phyloP scores from a whole-genome alignment of 1,284 basidiomycete species.

The Apiotrichum sp. region DNA sequence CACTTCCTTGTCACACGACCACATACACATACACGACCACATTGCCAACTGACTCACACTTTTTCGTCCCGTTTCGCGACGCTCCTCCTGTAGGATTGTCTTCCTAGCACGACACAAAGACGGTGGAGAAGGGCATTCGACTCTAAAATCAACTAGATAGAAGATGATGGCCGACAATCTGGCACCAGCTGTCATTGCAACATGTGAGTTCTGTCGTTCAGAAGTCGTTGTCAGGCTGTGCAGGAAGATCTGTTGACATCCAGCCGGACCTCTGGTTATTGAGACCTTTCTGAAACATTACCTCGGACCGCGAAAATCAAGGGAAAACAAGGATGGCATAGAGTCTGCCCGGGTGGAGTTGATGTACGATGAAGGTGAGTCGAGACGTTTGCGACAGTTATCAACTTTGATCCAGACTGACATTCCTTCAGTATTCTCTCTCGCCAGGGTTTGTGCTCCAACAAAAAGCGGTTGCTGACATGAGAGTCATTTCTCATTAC shows the following conservation, averaged over 20 bases:
- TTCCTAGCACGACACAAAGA: too few species aligned
- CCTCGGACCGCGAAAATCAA: conserved; percentile 56
- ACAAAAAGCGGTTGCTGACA: not conserved
- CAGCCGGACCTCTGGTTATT: conserved; percentile 62
- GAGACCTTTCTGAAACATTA: conserved; percentile 78
- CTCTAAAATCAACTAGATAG: too few species aligned
- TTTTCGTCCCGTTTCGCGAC: too few species aligned
- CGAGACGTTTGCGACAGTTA: not conserved
- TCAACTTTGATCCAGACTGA: conserved; percentile 9
- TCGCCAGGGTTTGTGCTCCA: conserved; percentile 60
- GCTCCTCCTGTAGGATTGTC: too few species aligned
- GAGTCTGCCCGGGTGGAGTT: conserved; percentile 66
- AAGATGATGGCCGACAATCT: conserved; percentile 34
- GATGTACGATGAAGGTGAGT: conserved; percentile 63
- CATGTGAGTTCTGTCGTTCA: conserved; percentile 17
- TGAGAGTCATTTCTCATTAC: conserved; percentile 58
- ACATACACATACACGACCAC: too few species aligned
- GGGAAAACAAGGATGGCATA: conserved; percentile 32
- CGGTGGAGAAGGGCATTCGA: too few species aligned
- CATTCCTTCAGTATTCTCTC: conserved; percentile 55
- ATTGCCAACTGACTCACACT: too few species aligned
- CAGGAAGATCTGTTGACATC: not conserved
- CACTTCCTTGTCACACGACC: too few species aligned
- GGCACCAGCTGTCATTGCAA: conserved; percentile 32
- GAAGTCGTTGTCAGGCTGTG: too few species aligned